phyloP scores from a whole-genome alignment of 2,329 filamentous ascomycete genomes.

The Fusarium equiseti region DNA sequence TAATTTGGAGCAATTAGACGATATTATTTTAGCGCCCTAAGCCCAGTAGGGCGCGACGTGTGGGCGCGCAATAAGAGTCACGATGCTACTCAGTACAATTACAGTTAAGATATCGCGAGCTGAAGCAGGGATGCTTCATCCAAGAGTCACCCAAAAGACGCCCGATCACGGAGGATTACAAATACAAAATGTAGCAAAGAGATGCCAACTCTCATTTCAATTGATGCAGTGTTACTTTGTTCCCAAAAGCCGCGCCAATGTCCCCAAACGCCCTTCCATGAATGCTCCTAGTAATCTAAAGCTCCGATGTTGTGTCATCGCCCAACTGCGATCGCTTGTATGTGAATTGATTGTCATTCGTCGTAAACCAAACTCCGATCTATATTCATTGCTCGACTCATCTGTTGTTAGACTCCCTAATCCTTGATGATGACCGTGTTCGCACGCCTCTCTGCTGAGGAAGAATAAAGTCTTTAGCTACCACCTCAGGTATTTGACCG shows the following conservation, averaged over 20 bases:
- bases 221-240: constrained; percentile 23
- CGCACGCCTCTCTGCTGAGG: constrained; percentile 23
- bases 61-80: constrained; percentile 16
- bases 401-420: constrained; percentile 8
- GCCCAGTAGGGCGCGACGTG: not conserved
- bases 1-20: not conserved
- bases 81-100: not conserved
- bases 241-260: constrained; percentile 1
- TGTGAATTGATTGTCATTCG: constrained; percentile 14
- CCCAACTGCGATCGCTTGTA: constrained; percentile 19
- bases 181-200: not conserved
- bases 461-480: constrained; percentile 5
- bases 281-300: constrained; percentile 23
- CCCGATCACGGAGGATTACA: constrained; percentile 13
- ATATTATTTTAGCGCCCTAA: not conserved
- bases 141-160: constrained; percentile 8
- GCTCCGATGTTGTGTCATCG: constrained; percentile 6
- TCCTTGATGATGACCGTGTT: constrained; percentile 33
- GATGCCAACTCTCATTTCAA: constrained; percentile 15
- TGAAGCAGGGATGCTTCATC: not conserved
- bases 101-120: not conserved
- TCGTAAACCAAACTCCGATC: constrained; percentile 24
- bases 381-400: constrained; percentile 27
- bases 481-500: constrained; percentile 26
- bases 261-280: constrained; percentile 42